phyloP scores from a whole-genome alignment of 805 yeast genomes.

The Metschnikowia borealis region DNA sequence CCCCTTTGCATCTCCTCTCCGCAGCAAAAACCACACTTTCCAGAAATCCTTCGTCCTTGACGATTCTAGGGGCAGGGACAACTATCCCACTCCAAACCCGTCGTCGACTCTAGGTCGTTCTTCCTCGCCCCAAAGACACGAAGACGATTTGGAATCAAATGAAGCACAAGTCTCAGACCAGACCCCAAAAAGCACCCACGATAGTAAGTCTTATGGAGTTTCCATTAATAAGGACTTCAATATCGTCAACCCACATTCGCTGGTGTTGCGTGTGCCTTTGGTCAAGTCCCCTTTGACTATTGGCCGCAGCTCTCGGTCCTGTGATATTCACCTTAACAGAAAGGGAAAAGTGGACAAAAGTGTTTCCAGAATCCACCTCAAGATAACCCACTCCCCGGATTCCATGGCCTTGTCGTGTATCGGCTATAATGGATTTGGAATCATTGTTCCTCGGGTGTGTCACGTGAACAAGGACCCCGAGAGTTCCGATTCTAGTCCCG shows the following conservation, averaged over 20 bases:
- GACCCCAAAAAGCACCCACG: too few relatives aligned
- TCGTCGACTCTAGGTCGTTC: constrained; percentile 45
- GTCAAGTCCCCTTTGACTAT: constrained; percentile 42
- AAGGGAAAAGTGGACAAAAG: constrained; percentile 42
- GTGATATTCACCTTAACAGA: constrained; percentile 43
- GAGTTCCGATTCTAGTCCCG: not conserved
- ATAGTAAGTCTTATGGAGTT: constrained; percentile 2
- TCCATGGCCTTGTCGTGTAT: constrained; percentile 59
- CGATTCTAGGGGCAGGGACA: constrained; percentile 19
- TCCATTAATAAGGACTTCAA: constrained; percentile 32
- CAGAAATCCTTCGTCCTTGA: too few relatives aligned
- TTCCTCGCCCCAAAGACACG: constrained; percentile 34
- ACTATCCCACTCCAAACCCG: constrained; percentile 72
- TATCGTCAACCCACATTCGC: constrained; percentile 30
- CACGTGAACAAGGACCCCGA: constrained; percentile 24
- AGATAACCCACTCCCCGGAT: constrained; percentile 41
- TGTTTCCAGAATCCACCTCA: constrained; percentile 66
- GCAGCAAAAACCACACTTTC: constrained; percentile 1
- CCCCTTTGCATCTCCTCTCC: constrained; percentile 9
- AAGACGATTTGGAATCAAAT: not conserved
- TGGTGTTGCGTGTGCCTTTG: constrained; percentile 37
- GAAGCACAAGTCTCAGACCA: too few relatives aligned
- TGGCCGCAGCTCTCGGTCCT: constrained; percentile 66
- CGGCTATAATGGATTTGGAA: constrained; percentile 78
- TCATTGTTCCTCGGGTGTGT: constrained; percentile 55